Conservation (phyloP, 306 rosid species). For the Lupinus albus region DNA sequence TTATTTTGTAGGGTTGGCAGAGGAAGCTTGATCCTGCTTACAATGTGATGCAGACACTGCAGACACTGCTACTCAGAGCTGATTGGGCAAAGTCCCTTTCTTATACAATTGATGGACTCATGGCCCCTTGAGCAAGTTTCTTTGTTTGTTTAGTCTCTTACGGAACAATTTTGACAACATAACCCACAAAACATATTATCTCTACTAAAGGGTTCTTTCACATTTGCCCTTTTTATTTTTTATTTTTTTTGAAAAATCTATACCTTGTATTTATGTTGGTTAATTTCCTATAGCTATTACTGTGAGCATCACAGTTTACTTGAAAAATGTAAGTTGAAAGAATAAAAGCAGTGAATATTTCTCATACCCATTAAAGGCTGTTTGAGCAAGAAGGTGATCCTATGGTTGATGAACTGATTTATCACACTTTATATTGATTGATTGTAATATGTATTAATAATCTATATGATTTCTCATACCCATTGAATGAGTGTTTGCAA, state of each 20-base stretch:
- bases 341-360: constrained; percentile 36
- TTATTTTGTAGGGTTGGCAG: constrained; percentile 88
- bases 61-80: constrained; percentile 84
- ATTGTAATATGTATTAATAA: neutral
- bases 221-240: neutral
- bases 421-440: neutral
- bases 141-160: constrained; percentile 41
- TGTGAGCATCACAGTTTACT: constrained; percentile 43
- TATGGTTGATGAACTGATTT: neutral
- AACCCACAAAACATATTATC: constrained; percentile 41
- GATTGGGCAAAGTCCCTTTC: constrained; percentile 97
- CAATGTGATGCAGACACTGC: constrained; percentile 90
- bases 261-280: constrained; percentile 42
- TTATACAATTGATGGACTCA: constrained; percentile 93
- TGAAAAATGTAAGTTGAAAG: constrained; percentile 38
- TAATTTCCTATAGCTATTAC: constrained; percentile 26
- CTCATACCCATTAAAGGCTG: neutral
- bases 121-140: constrained; percentile 77
- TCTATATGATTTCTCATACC: too few relatives aligned
- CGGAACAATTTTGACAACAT: constrained; percentile 62
- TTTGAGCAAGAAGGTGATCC: constrained; percentile 17
- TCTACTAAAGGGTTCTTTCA: constrained; percentile 40
- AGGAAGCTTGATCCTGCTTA: constrained; percentile 89
- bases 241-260: constrained; percentile 15
- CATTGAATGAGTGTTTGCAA: too few relatives aligned